These are phyloP conservation scores for Rhizopus delemar DNA, from an alignment of 371 early-diverging fungal genomes.

Conservation along the genomic window DNA sequence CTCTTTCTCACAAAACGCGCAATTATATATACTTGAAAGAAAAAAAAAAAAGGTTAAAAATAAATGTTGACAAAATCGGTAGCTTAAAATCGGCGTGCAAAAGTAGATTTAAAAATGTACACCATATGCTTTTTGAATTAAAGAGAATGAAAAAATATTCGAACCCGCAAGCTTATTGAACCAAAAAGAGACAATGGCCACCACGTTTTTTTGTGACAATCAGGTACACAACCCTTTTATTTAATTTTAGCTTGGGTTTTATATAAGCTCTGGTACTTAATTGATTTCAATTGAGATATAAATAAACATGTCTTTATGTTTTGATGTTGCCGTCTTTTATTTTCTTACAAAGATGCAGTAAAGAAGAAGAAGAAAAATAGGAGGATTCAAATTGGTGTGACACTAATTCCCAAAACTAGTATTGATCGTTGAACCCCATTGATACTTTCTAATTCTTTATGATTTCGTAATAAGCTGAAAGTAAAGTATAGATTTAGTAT, in stretches of 20 bases:
- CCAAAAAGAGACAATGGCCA: conserved; percentile 1
- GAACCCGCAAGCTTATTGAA: conserved; percentile 1
- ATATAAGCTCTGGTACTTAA: neutral
- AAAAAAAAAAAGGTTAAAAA: conserved; percentile 15
- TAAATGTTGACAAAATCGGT: conserved; percentile 28
- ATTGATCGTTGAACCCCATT: too few species aligned
- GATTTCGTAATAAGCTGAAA: too few species aligned
- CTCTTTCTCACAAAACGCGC: neutral
- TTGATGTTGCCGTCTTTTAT: neutral
- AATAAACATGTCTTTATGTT: neutral
- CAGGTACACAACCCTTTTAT: too few species aligned
- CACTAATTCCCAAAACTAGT: too few species aligned
- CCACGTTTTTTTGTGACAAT: neutral
- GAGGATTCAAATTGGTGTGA: too few species aligned
- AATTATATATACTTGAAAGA: conserved; percentile 20
- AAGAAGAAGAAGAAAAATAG: neutral
- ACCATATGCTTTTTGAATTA: conserved; percentile 18
- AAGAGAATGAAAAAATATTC: conserved; percentile 1
- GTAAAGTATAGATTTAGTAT: neutral
- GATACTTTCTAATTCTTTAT: too few species aligned
- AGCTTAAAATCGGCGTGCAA: conserved; percentile 35
- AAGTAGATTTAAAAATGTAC: conserved; percentile 12
- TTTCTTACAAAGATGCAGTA: neutral
- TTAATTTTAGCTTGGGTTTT: neutral
- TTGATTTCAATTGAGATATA: neutral